Evolutionary conservation across 345 rosid species (phyloP).

Genomic region (Hypericum perforatum): DNA sequence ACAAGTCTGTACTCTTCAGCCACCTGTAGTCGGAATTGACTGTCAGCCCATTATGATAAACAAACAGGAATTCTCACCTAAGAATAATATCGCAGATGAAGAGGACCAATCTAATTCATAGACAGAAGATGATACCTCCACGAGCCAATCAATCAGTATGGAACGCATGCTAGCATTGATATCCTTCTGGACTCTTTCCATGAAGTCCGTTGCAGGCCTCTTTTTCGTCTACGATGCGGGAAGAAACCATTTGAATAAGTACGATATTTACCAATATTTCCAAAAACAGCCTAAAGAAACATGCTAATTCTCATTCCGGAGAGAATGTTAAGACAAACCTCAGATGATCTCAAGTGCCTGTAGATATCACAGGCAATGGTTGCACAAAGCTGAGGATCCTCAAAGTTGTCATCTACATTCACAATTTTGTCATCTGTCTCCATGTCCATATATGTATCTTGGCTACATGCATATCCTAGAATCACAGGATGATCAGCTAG

Average conservation of each 20-base stretch:
- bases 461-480: slow-evolving; percentile 15
- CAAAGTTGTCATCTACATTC: neutral
- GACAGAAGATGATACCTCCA: slow-evolving; percentile 25
- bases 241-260: no score
- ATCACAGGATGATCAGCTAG: neutral
- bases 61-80: slow-evolving; percentile 1
- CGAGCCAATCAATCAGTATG: slow-evolving; percentile 42
- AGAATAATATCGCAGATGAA: no score
- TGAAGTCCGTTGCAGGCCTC: slow-evolving; percentile 33
- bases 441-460: slow-evolving; percentile 5
- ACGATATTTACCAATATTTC: no score
- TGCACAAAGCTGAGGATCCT: slow-evolving; percentile 4
- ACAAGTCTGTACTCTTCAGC: slow-evolving; percentile 89
- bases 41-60: neutral
- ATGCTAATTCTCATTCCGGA: no score
- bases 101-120: no score
- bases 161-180: slow-evolving; percentile 39
- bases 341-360: no score
- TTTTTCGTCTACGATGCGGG: slow-evolving; percentile 19
- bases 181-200: slow-evolving; percentile 33
- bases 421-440: slow-evolving; percentile 9
- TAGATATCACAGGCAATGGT: slow-evolving; percentile 1
- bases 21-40: slow-evolving; percentile 41
- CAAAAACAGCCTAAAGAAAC: no score
- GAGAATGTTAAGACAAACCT: no score